A percentile compares a stretch with the other conserved stretches of the same genome.
phyloP scores from a whole-genome alignment of 306 rosid genomes.

The Cicer pinnatifidum region DNA sequence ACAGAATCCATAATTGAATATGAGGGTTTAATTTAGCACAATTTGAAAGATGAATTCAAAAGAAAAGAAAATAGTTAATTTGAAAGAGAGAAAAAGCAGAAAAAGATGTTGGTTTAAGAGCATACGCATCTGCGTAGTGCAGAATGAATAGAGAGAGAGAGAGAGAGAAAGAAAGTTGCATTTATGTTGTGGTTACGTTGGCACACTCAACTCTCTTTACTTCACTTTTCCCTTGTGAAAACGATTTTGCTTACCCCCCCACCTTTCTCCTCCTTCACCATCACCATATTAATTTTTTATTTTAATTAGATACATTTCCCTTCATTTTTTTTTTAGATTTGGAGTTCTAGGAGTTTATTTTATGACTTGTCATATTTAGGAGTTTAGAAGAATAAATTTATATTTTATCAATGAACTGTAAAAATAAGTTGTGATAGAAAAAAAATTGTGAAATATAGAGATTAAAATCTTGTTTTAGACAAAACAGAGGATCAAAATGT shows the following conservation, averaged over 20 bases:
- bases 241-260: constrained; percentile 39
- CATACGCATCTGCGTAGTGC: constrained; percentile 52
- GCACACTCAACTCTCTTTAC: constrained; percentile 40
- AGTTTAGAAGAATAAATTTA: too few relatives aligned
- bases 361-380: too few relatives aligned
- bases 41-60: constrained; percentile 18
- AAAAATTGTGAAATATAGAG: too few relatives aligned
- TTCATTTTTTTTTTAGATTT: too few relatives aligned
- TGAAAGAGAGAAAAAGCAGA: constrained; percentile 49
- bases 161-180: constrained; percentile 38
- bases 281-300: too few relatives aligned
- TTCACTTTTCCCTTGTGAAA: constrained; percentile 39
- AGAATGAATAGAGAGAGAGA: constrained; percentile 30
- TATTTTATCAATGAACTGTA: too few relatives aligned
- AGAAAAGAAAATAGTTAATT: neutral
- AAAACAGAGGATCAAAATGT: too few relatives aligned
- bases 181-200: constrained; percentile 42
- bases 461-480: too few relatives aligned
- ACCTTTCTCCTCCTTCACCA: constrained; percentile 37
- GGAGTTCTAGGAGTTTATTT: too few relatives aligned
- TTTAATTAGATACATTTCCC: too few relatives aligned
- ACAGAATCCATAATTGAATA: constrained; percentile 7
- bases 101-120: constrained; percentile 61
- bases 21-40: neutral
- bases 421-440: too few relatives aligned